Evolutionary conservation across 306 rosid species (phyloP), one percentile per base, ranked within the genome.

Genomic region (Datisca glomerata): DNA sequence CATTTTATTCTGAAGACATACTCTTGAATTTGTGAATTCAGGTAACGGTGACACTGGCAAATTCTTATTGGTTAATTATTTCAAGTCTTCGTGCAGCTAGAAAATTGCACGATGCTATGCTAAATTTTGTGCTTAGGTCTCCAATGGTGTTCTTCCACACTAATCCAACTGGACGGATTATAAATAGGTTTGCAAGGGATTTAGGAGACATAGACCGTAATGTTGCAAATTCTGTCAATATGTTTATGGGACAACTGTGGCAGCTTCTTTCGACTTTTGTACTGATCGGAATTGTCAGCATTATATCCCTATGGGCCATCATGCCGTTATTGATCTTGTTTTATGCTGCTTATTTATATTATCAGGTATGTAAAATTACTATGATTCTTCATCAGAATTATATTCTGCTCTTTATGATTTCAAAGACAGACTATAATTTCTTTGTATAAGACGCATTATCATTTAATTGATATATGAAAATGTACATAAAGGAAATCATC

Each of bases 111-210:
- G 72, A 86, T 49, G 59, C 75, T 21, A 63, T 76, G 63, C 60
- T 86, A 36, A 53, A 56, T 14, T 63, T 71, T 18, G 51, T 86
- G 43, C 66, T 86, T 13, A 47, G 71, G 36, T 92, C 94, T 64
- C 94, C 86, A 35, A 79, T 86, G 94, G 21, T 67, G 18, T 86
- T 86, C 81, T 86, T 86, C 64, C 94, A 86, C 68, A 76, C 87
- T 27, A 86, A 79, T 67, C 96, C 94, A 15, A 68, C 70, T 25
- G 94, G 96, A 21, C 70, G 96, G 44, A 76, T 86, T 53, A 76
- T 86, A 61, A 86, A 86, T 49, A 73, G 96, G 63, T 86, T 86
- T 55, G 81, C 96, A 2, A 82, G 59, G 57, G 96, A 86, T 65
- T 47, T 62, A 0, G 85, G 85, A 33, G 96, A 86, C 49, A 74